These are phyloP conservation scores for Gamsiella multidivaricata DNA, from an alignment of 192 early-diverging fungal genomes.

Conservation along the genomic window DNA sequence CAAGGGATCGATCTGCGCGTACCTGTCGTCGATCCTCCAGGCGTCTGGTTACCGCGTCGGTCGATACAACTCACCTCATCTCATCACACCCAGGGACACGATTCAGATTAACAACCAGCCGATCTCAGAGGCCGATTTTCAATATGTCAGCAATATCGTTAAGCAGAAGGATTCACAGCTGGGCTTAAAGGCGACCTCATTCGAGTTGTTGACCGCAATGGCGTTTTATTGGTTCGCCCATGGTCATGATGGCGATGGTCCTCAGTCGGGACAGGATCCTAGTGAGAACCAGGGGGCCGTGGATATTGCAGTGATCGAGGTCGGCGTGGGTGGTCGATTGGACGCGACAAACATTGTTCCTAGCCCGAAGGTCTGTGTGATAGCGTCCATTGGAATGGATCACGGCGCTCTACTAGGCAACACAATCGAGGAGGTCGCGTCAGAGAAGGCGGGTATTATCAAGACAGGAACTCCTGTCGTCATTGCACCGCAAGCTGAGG, in stretches of 20 bases:
- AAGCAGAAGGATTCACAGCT: slow-evolving; percentile 56
- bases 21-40: slow-evolving; percentile 79
- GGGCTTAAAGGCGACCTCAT: slow-evolving; percentile 64
- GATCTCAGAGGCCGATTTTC: slow-evolving; percentile 76
- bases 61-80: slow-evolving; percentile 92
- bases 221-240: slow-evolving; percentile 75
- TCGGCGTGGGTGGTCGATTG: slow-evolving; percentile 85
- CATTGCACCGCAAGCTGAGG: slow-evolving; percentile 66
- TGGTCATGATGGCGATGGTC: slow-evolving; percentile 55
- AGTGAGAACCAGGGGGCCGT: slow-evolving; percentile 53
- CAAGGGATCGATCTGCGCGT: slow-evolving; percentile 86
- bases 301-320: slow-evolving; percentile 82
- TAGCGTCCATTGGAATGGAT: slow-evolving; percentile 85
- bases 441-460: slow-evolving; percentile 87
- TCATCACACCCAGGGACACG: slow-evolving; percentile 89
- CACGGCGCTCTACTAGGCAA: slow-evolving; percentile 76
- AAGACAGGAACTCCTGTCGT: slow-evolving; percentile 63
- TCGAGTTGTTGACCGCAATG: slow-evolving; percentile 74
- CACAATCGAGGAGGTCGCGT: slow-evolving; percentile 79
- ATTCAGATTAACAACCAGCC: slow-evolving; percentile 91
- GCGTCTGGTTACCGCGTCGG: slow-evolving; percentile 69
- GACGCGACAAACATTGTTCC: slow-evolving; percentile 86
- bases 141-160: slow-evolving; percentile 77
- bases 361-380: slow-evolving; percentile 73
- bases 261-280: slow-evolving; percentile 27